These are phyloP conservation scores for Pythium utonaiense DNA, from an alignment of 352 stramenopile species.

Conservation along the genomic window DNA sequence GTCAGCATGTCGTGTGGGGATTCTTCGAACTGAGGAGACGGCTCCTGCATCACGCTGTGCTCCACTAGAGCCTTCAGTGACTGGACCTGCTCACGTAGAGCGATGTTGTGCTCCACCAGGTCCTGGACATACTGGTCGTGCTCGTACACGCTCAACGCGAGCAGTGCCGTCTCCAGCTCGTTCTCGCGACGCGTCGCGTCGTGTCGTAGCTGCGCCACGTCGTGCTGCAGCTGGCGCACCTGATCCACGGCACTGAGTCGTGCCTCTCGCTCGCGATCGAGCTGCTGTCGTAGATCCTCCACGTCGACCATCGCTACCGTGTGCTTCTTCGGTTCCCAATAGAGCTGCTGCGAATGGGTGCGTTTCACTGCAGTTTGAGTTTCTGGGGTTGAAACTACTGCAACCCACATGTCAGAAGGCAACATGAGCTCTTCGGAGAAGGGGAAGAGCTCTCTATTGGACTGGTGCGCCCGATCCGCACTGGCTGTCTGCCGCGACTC, in stretches of 20 bases:
- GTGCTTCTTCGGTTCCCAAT: not conserved
- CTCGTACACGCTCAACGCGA: constrained; percentile 23
- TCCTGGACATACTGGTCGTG: constrained; percentile 33
- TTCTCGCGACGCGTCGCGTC: constrained; percentile 26
- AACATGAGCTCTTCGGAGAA: no score
- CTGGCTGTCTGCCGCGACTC: no score
- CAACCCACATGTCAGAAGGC: not conserved
- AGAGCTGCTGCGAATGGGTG: not conserved
- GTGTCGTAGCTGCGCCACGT: constrained; percentile 30
- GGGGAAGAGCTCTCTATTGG: no score
- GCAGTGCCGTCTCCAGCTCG: constrained; percentile 28
- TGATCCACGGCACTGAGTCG: constrained; percentile 11
- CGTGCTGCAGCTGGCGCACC: constrained; percentile 23
- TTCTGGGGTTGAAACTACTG: not conserved
- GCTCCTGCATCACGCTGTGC: constrained; percentile 4
- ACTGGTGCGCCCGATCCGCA: no score
- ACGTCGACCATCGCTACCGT: constrained; percentile 11
- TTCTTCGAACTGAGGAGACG: not conserved
- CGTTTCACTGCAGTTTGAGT: constrained; percentile 5
- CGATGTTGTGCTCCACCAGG: constrained; percentile 41
- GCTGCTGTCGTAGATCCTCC: constrained; percentile 11
- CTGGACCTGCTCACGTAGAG: constrained; percentile 43
- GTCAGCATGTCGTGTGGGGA: not conserved
- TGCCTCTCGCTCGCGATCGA: constrained; percentile 10
- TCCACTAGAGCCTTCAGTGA: constrained; percentile 40